phyloP scores from a whole-genome alignment of 352 stramenopile genomes.

The Saprolegnia parasitica region DNA sequence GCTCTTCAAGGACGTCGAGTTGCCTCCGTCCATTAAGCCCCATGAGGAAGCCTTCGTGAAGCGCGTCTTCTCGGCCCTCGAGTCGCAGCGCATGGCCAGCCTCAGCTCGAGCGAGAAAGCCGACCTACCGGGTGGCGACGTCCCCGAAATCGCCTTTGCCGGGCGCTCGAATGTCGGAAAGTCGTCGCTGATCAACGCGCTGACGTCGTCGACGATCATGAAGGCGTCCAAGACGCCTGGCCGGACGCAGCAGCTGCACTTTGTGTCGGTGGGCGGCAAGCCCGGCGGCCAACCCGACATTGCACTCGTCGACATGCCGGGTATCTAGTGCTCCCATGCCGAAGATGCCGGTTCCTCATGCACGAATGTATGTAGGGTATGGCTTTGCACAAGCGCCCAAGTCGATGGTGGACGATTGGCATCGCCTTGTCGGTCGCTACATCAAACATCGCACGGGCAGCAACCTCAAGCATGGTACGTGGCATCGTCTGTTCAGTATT shows the following conservation, averaged over 20 bases:
- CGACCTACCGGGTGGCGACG: slow-evolving; percentile 61
- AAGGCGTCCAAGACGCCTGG: slow-evolving; percentile 84
- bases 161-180: slow-evolving; percentile 87
- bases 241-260: slow-evolving; percentile 73
- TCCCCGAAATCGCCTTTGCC: slow-evolving; percentile 80
- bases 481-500: slow-evolving; percentile 41
- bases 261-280: slow-evolving; percentile 77
- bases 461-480: slow-evolving; percentile 70
- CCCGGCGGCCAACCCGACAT: slow-evolving; percentile 59
- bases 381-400: slow-evolving; percentile 79
- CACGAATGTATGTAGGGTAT: slow-evolving; percentile 39
- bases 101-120: slow-evolving; percentile 16
- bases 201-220: slow-evolving; percentile 67
- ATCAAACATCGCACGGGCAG: slow-evolving; percentile 49
- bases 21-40: slow-evolving; percentile 23
- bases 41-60: slow-evolving; percentile 29
- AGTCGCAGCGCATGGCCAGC: slow-evolving; percentile 26
- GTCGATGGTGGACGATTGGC: slow-evolving; percentile 65
- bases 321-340: too few relatives aligned
- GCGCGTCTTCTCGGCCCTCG: slow-evolving; percentile 6
- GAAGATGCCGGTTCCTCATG: neutral
- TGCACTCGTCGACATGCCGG: slow-evolving; percentile 79
- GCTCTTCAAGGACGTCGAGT: slow-evolving; percentile 21
- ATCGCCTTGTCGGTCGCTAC: slow-evolving; percentile 75
- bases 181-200: slow-evolving; percentile 82